phyloP scores from a whole-genome alignment of 2,329 filamentous ascomycete species.

The Pseudocercospora fuligena region DNA sequence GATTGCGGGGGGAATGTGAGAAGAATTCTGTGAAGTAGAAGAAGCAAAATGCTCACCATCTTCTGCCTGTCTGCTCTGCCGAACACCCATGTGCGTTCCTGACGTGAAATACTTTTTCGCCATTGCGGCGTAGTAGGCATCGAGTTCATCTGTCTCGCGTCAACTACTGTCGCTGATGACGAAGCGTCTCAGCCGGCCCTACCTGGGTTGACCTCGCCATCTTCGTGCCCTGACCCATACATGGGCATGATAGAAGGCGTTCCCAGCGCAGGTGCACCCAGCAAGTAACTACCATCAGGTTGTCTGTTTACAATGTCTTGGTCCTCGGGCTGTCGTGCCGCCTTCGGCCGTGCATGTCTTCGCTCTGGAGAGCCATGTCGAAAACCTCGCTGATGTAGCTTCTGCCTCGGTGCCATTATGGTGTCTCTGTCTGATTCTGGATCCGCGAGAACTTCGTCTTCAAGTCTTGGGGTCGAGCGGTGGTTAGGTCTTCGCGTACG shows the following conservation, averaged over 20 bases:
- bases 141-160: slow-evolving; percentile 20
- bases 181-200: slow-evolving; percentile 4
- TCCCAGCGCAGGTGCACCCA: slow-evolving; percentile 23
- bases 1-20: not conserved
- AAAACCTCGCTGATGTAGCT: slow-evolving; percentile 20
- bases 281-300: slow-evolving; percentile 34
- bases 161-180: slow-evolving; percentile 1
- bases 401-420: slow-evolving; percentile 15
- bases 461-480: slow-evolving; percentile 32
- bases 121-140: slow-evolving; percentile 31
- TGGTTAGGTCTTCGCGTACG: slow-evolving; percentile 32
- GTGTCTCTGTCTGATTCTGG: slow-evolving; percentile 32
- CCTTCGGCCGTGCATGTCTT: slow-evolving; percentile 18
- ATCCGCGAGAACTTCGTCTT: slow-evolving; percentile 37
- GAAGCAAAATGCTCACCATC: slow-evolving; percentile 30
- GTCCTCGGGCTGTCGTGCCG: slow-evolving; percentile 26
- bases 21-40: not conserved
- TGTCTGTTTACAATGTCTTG: slow-evolving; percentile 37
- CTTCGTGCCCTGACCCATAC: slow-evolving; percentile 18
- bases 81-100: slow-evolving; percentile 30
- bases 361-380: slow-evolving; percentile 29
- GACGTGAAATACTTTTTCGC: slow-evolving; percentile 37
- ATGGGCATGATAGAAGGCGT: slow-evolving; percentile 14
- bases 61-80: slow-evolving; percentile 31
- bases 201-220: slow-evolving; percentile 18